Evolutionary conservation across 2,329 filamentous ascomycete genomes (phyloP).

Genomic region (Aureobasidium sp.): DNA sequence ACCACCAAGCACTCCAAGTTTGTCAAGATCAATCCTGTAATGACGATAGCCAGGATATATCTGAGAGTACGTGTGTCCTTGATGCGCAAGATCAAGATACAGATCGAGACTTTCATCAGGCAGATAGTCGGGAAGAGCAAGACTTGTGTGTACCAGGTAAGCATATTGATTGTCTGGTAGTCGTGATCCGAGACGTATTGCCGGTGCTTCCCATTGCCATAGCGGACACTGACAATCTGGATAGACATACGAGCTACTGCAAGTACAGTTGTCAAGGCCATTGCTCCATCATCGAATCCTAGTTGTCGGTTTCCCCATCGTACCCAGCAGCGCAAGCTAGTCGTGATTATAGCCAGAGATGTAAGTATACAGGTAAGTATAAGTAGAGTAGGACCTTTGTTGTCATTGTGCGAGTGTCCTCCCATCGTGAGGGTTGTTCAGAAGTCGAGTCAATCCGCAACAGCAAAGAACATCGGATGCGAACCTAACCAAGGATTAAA

Average conservation of each 20-base stretch:
- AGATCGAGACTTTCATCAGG: slow-evolving; percentile 38
- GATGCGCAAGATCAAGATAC: slow-evolving; percentile 37
- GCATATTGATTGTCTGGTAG: slow-evolving; percentile 33
- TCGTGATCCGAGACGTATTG: slow-evolving; percentile 29
- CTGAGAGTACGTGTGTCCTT: slow-evolving; percentile 22
- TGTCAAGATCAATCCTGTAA: slow-evolving; percentile 21
- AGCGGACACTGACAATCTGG: slow-evolving; percentile 29
- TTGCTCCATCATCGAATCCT: slow-evolving; percentile 36
- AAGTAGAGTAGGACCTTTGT: slow-evolving; percentile 16
- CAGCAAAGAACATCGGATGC: not conserved
- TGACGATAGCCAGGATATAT: slow-evolving; percentile 26
- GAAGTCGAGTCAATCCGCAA: not conserved
- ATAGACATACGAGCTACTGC: slow-evolving; percentile 29
- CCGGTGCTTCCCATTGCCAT: slow-evolving; percentile 36
- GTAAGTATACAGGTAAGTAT: slow-evolving; percentile 16
- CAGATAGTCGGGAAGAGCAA: slow-evolving; percentile 36
- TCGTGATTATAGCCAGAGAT: slow-evolving; percentile 14
- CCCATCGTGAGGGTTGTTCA: not conserved
- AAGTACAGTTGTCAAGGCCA: slow-evolving; percentile 26
- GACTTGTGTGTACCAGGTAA: slow-evolving; percentile 34
- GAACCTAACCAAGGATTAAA: not conserved
- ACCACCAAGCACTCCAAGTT: slow-evolving; percentile 22
- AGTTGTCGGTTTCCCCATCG: slow-evolving; percentile 16
- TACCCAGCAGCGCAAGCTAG: slow-evolving; percentile 12
- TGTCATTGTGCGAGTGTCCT: not conserved